phyloP scores from a whole-genome alignment of 2,329 filamentous ascomycete genomes.

The Diaporthe australafricana region DNA sequence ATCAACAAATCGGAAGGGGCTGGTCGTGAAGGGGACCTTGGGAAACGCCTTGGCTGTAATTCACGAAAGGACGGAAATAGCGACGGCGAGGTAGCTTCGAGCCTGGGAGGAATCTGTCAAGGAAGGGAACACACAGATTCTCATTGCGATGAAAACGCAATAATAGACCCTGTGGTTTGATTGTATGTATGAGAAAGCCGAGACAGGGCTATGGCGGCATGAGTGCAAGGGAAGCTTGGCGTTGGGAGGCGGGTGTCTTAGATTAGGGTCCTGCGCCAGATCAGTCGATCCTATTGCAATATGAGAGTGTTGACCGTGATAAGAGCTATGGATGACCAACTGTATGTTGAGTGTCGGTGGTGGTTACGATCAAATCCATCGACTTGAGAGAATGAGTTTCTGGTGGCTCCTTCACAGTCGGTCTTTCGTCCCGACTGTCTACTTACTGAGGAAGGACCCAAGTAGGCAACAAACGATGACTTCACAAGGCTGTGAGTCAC shows the following conservation, averaged over 20 bases:
- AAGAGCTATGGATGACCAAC: neutral
- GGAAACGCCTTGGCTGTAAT: neutral
- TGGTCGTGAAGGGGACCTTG: neutral
- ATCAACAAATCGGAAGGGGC: neutral
- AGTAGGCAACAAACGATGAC: neutral
- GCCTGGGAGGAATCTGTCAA: neutral
- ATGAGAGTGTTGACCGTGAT: constrained; percentile 16
- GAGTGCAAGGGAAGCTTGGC: constrained; percentile 9
- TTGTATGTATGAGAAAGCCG: neutral
- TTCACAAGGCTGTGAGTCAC: neutral
- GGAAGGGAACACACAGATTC: neutral
- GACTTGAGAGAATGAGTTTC: neutral
- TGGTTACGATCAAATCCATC: neutral
- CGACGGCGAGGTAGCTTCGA: too few species aligned
- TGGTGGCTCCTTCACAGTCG: neutral
- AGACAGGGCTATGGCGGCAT: neutral
- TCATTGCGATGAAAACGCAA: neutral
- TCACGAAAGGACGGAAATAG: too few species aligned
- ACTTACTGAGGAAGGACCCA: neutral
- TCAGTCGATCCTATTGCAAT: constrained; percentile 14
- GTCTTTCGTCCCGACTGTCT: neutral
- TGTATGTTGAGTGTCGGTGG: neutral
- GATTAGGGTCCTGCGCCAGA: neutral
- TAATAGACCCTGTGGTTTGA: neutral
- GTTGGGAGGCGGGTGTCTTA: constrained; percentile 9